A percentile compares a stretch with the other conserved stretches of the same genome.
These are phyloP conservation scores for Fraxinus pennsylvanica DNA, from an alignment of 257 asterid genomes.

Conservation along the genomic window DNA sequence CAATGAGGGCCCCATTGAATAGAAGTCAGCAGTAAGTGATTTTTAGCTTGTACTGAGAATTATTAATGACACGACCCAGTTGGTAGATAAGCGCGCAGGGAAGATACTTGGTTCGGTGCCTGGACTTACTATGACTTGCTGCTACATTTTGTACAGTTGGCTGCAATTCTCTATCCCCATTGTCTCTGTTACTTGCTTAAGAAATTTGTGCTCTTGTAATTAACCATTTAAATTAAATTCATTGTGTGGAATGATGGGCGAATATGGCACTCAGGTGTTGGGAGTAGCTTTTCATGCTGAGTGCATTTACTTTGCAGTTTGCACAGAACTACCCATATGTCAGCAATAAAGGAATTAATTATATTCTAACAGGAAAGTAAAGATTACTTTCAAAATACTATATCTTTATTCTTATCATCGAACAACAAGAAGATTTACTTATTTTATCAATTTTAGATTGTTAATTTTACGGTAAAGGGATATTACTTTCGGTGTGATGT, in stretches of 20 bases:
- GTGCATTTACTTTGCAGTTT: background rate
- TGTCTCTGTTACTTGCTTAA: background rate
- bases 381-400: too few species aligned
- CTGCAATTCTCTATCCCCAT: background rate
- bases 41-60: background rate
- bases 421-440: too few species aligned
- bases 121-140: background rate
- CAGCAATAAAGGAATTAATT: too few species aligned
- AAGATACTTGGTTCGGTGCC: background rate
- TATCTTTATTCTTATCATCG: too few species aligned
- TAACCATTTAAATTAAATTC: background rate
- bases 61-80: background rate
- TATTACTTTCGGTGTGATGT: too few species aligned
- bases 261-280: background rate
- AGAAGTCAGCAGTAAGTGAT: conserved; percentile 22
- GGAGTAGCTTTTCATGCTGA: background rate
- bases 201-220: background rate
- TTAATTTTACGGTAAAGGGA: too few species aligned
- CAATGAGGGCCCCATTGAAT: background rate
- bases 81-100: background rate
- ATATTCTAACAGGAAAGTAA: too few species aligned
- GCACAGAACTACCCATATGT: too few species aligned
- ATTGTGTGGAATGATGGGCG: background rate
- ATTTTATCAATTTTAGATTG: too few species aligned
- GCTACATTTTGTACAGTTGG: background rate